A percentile compares a stretch with the other conserved stretches of the same genome.
phyloP scores from a whole-genome alignment of 202 grass and related monocot species.

The Hordeum pubiflorum region DNA sequence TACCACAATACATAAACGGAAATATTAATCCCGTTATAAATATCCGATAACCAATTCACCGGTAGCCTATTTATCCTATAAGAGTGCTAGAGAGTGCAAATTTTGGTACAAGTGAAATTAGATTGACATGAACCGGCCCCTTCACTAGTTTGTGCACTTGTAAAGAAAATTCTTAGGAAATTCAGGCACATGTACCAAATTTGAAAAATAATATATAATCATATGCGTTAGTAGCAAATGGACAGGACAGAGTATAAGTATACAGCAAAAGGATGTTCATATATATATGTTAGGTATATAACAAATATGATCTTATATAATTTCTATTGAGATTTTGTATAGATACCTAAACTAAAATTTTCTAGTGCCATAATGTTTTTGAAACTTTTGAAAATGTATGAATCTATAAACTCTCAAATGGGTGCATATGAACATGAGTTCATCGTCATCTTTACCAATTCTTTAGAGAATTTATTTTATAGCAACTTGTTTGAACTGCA shows the following conservation, averaged over 20 bases:
- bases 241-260: background rate
- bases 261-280: too few species aligned
- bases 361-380: background rate
- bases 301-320: background rate
- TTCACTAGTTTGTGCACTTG: background rate
- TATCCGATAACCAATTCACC: background rate
- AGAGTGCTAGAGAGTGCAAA: background rate
- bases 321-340: background rate
- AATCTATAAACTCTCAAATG: background rate
- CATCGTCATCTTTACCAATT: background rate
- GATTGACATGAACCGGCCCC: background rate
- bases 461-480: background rate
- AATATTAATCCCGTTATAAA: slow-evolving; percentile 11
- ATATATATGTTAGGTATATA: too few species aligned
- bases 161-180: background rate
- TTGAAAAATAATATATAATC: background rate
- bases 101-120: background rate
- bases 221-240: background rate
- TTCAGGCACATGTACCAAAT: background rate
- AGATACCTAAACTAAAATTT: background rate
- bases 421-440: background rate
- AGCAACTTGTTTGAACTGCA: too few species aligned
- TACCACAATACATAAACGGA: slow-evolving; percentile 13
- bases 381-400: background rate
- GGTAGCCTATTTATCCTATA: background rate